Percentiles rank a stretch among this genome's conserved stretches.
Evolutionary conservation across 1,284 basidiomycete species (phyloP).

Genomic region (Fomitopsis schrenkii): DNA sequence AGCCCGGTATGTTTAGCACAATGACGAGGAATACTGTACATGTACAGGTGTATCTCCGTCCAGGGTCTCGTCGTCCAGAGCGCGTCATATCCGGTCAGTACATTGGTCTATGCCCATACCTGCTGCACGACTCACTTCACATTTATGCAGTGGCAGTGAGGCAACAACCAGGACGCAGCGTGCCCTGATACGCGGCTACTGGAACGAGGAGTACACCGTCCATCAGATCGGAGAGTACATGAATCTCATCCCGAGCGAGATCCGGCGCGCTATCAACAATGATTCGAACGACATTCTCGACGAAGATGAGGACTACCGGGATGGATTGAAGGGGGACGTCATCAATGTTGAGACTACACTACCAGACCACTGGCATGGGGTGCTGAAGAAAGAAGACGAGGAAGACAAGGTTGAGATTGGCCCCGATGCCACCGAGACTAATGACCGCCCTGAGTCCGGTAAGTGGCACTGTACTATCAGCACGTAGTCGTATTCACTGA

Average conservation of each 20-base stretch:
- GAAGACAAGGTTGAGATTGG: not conserved
- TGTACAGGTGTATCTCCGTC: too few relatives aligned
- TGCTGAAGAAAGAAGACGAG: not conserved
- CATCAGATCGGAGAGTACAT: not conserved
- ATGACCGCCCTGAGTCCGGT: too few relatives aligned
- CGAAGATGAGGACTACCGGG: constrained; percentile 3
- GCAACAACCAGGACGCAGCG: not conserved
- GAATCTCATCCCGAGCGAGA: not conserved
- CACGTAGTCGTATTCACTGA: too few relatives aligned
- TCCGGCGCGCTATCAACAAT: constrained; percentile 5
- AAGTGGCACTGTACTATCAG: too few relatives aligned
- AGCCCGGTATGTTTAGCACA: too few relatives aligned
- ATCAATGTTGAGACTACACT: constrained; percentile 1
- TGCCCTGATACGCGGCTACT: constrained; percentile 7
- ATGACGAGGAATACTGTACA: too few relatives aligned
- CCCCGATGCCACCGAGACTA: not conserved
- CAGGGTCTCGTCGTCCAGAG: too few relatives aligned
- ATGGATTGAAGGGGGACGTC: constrained; percentile 4
- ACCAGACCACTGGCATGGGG: not conserved
- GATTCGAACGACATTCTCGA: not conserved
- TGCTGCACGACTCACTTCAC: not conserved
- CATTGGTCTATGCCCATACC: too few relatives aligned
- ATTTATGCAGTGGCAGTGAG: not conserved
- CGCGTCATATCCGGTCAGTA: too few relatives aligned
- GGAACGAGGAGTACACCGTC: not conserved